Evolutionary conservation across 2,329 filamentous ascomycete genomes (phyloP).

Genomic region (Dactylellina sp.): DNA sequence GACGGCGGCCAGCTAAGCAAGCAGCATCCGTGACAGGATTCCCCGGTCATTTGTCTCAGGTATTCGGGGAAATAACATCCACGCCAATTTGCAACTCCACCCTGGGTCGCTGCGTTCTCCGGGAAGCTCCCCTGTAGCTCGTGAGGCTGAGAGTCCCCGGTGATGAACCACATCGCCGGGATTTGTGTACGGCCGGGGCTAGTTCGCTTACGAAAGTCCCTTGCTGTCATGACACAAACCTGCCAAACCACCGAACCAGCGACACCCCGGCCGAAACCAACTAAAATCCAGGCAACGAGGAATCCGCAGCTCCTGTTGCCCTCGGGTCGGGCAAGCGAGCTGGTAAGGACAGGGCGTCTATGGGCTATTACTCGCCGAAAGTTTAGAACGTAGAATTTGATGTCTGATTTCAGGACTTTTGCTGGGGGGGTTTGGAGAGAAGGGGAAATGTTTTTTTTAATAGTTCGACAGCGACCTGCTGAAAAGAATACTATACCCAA

Average conservation of each 20-base stretch:
- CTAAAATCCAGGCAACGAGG: slow-evolving; percentile 55
- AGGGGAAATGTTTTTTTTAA: too few relatives aligned
- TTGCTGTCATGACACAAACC: slow-evolving; percentile 56
- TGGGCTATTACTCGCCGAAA: slow-evolving; percentile 17
- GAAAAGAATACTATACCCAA: slow-evolving; percentile 21
- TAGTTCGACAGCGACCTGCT: too few relatives aligned
- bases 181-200: slow-evolving; percentile 35
- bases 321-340: slow-evolving; percentile 49
- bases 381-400: neutral
- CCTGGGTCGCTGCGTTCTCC: neutral
- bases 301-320: slow-evolving; percentile 44
- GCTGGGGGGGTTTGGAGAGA: too few relatives aligned
- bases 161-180: slow-evolving; percentile 46
- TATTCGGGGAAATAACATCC: slow-evolving; percentile 48
- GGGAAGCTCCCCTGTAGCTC: slow-evolving; percentile 16
- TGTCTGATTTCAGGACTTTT: neutral
- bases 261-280: slow-evolving; percentile 56
- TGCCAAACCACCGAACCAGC: slow-evolving; percentile 52
- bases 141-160: slow-evolving; percentile 26
- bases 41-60: slow-evolving; percentile 46
- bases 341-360: slow-evolving; percentile 44
- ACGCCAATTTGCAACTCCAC: slow-evolving; percentile 2
- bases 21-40: slow-evolving; percentile 47
- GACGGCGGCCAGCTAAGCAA: slow-evolving; percentile 53
- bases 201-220: slow-evolving; percentile 51